These are phyloP conservation scores for Candida maltosa DNA, from an alignment of 805 yeast genomes.

Conservation along the genomic window DNA sequence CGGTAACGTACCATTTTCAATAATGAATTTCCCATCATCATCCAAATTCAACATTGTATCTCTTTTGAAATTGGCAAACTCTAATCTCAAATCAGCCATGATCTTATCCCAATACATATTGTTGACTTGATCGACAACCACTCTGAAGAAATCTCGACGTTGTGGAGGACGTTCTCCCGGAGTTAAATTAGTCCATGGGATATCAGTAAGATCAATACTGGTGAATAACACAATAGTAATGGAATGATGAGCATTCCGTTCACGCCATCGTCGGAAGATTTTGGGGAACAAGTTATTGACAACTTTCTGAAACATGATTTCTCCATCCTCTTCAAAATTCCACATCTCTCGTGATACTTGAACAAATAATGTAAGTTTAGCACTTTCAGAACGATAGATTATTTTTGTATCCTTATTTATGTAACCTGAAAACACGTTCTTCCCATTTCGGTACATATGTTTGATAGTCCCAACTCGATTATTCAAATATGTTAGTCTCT, in stretches of 20 bases:
- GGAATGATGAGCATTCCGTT: slow-evolving; percentile 82
- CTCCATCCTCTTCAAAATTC: slow-evolving; percentile 96
- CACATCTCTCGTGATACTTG: slow-evolving; percentile 96
- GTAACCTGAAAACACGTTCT: slow-evolving; percentile 69
- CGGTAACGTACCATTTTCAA: slow-evolving; percentile 71
- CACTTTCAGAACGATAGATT: slow-evolving; percentile 88
- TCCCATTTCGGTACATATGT: slow-evolving; percentile 64
- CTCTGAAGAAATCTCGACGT: slow-evolving; percentile 79
- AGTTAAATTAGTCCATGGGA: slow-evolving; percentile 54
- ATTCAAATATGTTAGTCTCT: slow-evolving; percentile 60
- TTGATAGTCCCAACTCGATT: slow-evolving; percentile 62
- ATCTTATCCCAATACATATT: slow-evolving; percentile 87
- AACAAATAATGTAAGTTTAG: slow-evolving; percentile 74
- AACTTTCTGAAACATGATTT: slow-evolving; percentile 86
- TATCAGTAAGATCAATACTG: slow-evolving; percentile 59
- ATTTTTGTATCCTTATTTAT: slow-evolving; percentile 72
- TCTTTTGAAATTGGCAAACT: slow-evolving; percentile 76
- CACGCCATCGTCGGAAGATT: slow-evolving; percentile 84
- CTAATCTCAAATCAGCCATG: slow-evolving; percentile 81
- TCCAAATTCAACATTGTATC: slow-evolving; percentile 56
- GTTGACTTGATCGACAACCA: slow-evolving; percentile 92
- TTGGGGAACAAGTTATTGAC: slow-evolving; percentile 91
- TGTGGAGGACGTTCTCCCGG: slow-evolving; percentile 71
- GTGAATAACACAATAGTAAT: slow-evolving; percentile 88
- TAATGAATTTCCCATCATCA: slow-evolving; percentile 19